Percentiles rank a stretch among this genome's conserved stretches.
Conservation (phyloP, 306 rosid species). For the Citrullus colocynthis region DNA sequence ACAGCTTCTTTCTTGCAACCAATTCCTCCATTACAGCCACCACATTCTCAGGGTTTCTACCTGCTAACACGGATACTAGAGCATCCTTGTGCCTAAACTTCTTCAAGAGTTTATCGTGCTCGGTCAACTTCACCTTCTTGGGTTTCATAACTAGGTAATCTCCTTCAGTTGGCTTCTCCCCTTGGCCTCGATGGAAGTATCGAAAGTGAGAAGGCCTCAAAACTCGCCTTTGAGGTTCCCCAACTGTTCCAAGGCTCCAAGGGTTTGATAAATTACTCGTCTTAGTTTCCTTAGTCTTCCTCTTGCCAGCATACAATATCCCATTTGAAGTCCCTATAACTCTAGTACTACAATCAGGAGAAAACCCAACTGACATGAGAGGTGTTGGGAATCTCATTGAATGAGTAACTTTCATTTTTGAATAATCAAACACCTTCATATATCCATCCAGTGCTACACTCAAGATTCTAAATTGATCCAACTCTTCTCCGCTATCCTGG, state of each 20-base stretch:
- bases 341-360: conserved; percentile 45
- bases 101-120: conserved; percentile 67
- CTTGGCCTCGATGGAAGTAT: conserved; percentile 82
- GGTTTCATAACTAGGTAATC: conserved; percentile 53
- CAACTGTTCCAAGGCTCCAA: conserved; percentile 26
- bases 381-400: conserved; percentile 92
- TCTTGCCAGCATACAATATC: conserved; percentile 55
- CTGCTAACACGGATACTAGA: conserved; percentile 44
- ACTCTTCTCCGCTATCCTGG: conserved; percentile 34
- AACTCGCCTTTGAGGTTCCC: conserved; percentile 22
- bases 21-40: conserved; percentile 86
- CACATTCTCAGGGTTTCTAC: conserved; percentile 56
- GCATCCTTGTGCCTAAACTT: conserved; percentile 84
- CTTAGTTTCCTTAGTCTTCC: conserved; percentile 34
- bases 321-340: conserved; percentile 84
- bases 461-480: conserved; percentile 48
- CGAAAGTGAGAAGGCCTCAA: conserved; percentile 42
- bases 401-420: conserved; percentile 55
- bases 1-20: conserved; percentile 62
- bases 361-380: conserved; percentile 50
- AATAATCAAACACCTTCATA: conserved; percentile 82
- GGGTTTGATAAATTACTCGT: conserved; percentile 17
- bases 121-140: conserved; percentile 40
- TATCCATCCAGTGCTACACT: conserved; percentile 92
- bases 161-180: conserved; percentile 52